Evolutionary conservation across 768 basidiomycete species (phyloP), one percentile per base, ranked within the genome.

Genomic region (Leccinum fibrillosum): DNA sequence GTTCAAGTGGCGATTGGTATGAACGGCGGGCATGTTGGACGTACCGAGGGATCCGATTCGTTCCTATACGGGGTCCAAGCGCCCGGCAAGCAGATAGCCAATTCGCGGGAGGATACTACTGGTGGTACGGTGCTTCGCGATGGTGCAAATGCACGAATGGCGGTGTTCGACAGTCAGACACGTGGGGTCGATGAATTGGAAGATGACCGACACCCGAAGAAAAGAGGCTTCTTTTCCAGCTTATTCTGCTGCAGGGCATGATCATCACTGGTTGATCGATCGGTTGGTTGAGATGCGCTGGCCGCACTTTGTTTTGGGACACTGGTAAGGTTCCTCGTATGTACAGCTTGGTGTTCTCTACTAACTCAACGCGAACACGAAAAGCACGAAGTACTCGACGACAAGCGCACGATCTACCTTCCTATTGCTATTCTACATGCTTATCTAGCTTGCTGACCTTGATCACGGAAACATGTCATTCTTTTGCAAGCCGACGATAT

Each of bases 191-290:
- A 83, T 51, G 83, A 85, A 60, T 78, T 82, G 60, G 84, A 84
- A 58, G 86, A 88, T 58, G 86, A 88, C 65, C 84, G 80, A 60
- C 83, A 83, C 26, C 82, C 82, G 59, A 84, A 82, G 56, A 79
- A 82, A 69, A 79, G 80, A 72, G 82, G 77, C 59, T 83, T 87
- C 21, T 78, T 91, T 68, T 86, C 82, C 75, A 76, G 77, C 60
- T 75, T 84, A 45, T 73, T 91, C 57, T 92, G 89, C 73, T 92
- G 89, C 71, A 81, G 84, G 65, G 83, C 79, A 76, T 89, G 61
- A 74, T 25, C 55, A 58, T 54, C 55, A 53, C 62, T 65, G 67
- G 74, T 59, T 69, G 68, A 61, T 70, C 47, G 49, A 58, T 53
- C 25, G 25, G 44, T 57, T 69, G 63, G 55, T 62, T 64, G 62